Evolutionary conservation across 2,329 filamentous ascomycete genomes (phyloP), one percentile per base, ranked within the genome.

Genomic region (Biscogniauxia marginata): DNA sequence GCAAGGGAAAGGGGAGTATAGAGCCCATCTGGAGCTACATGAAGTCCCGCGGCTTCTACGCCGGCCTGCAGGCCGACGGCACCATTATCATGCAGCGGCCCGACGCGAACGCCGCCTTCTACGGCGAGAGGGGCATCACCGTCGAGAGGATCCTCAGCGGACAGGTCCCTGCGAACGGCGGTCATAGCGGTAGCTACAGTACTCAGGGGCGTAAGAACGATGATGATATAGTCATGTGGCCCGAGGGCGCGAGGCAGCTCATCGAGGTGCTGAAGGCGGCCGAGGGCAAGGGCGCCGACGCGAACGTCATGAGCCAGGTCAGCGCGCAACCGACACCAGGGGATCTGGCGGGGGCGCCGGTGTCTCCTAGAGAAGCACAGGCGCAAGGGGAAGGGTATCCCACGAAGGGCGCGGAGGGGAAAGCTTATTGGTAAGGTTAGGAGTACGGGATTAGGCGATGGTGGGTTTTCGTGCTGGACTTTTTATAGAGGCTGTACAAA

Each of bases 21-120:
- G 67, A 88, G 23, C 89, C 90, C 0, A 81, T 93, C 6, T 93
- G 88, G 79, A 91, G 86, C 24, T 96, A 96, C 71, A 84, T 96
- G 74, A 96, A 96, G 76, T 93, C 88, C 49, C 84, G 91, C 52
- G 93, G 93, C 4, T 86, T 96, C 64, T 96, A 96, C 67, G 92
- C 90, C 1, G 91, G 91, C 24, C 83, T 96, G 1, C 89, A 93
- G 66, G 82, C 96, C 30, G 92, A 96, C 67, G 93, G 93, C 22
- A 96, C 91, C 0, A 84, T 96, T 9, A 81, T 96, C 49, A 89
- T 93, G 22, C 90, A 96, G 73, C 84, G 92, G 50, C 87, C 84
- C n/a, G 90, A 93, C 56, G 93, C 93, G 68, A 97, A 97, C 67
- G 88, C 91, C 52, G 83, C 84, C 5, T 96, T 96, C 68, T 96